Conservation (phyloP, 768 basidiomycete genomes). For the Coprinellus aureogranulatus region DNA sequence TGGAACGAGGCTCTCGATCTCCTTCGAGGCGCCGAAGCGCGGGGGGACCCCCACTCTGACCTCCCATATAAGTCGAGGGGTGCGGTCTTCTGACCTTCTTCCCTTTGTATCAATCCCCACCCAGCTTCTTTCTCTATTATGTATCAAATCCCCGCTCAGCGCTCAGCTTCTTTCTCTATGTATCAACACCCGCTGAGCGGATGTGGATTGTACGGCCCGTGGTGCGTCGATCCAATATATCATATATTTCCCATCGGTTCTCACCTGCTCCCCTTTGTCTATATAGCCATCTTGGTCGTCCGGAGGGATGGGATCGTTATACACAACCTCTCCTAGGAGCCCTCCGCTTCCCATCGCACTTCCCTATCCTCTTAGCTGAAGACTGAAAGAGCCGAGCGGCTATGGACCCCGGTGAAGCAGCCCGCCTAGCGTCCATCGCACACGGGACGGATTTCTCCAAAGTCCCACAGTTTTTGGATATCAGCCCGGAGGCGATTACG, state of each 20-base stretch:
- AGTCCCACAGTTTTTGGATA: constrained; percentile 38
- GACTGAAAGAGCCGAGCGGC: neutral
- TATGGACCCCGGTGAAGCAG: constrained; percentile 13
- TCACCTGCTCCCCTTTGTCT: neutral
- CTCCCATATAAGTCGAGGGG: no score
- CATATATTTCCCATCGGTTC: neutral
- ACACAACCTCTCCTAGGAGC: neutral
- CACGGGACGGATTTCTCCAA: constrained; percentile 41
- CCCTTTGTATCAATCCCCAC: no score
- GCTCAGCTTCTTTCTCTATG: no score
- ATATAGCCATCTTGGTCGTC: neutral
- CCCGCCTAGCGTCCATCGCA: constrained; percentile 28
- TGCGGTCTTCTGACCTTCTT: no score
- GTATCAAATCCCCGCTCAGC: no score
- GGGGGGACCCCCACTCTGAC: no score
- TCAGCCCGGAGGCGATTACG: constrained; percentile 42
- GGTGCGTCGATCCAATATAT: neutral
- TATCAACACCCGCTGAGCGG: no score
- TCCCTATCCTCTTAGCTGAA: neutral
- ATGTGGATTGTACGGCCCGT: neutral
- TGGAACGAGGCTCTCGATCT: no score
- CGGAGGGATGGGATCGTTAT: no score
- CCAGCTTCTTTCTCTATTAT: no score
- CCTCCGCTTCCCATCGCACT: neutral
- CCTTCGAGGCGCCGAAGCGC: no score